Evolutionary conservation across 2,329 filamentous ascomycete genomes (phyloP), one percentile per base, ranked within the genome.

Genomic region (Grosmannia penicillata): DNA sequence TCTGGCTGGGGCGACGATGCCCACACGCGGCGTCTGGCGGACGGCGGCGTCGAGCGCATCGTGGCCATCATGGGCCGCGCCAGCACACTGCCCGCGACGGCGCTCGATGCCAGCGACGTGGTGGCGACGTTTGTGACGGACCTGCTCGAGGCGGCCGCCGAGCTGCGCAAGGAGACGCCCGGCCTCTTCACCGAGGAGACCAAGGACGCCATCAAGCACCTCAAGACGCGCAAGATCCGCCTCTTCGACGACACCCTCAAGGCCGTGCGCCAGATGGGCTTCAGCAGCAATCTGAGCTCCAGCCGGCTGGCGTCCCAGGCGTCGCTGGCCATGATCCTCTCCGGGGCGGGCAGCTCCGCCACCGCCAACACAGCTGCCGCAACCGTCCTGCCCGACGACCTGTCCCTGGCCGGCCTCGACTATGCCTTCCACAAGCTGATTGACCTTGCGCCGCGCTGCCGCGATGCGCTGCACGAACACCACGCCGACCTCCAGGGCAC

Each of bases 211-310:
- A 75, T 95, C 43, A 87, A 93, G 56, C 84, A 95, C 55, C 73
- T 96, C 48, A 96, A 95, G 63, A 77, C 75, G 3, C 74, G 84
- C 49, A 98, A 98, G 60, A 76, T 85, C 31, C 87, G 86, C 49
- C 70, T 96, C 13, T 91, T 93, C 49, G 82, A 85, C 1, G 89
- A 96, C 48, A 87, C 82, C 0, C 62, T 98, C 45, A 87, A 83
- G 51, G 74, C 78, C 18, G 63, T 95, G 22, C 76, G 85, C 26
- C 73, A 79, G 41, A 96, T 98, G 89, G 91, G 91, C 4, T 73
- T 98, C 49, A 80, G 79, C 49, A 76, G 78, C 37, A 95, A 94
- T 52, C 65, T 93, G 14, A 76, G 81, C 46, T 77, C 75, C 13
- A 75, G 82, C 51, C 66, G 79, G 31, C 65, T 96, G 15, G 69